Base-by-base conservation (phyloP, 2,329 filamentous ascomycete genomes). In the Scedosporium boydii region DNA sequence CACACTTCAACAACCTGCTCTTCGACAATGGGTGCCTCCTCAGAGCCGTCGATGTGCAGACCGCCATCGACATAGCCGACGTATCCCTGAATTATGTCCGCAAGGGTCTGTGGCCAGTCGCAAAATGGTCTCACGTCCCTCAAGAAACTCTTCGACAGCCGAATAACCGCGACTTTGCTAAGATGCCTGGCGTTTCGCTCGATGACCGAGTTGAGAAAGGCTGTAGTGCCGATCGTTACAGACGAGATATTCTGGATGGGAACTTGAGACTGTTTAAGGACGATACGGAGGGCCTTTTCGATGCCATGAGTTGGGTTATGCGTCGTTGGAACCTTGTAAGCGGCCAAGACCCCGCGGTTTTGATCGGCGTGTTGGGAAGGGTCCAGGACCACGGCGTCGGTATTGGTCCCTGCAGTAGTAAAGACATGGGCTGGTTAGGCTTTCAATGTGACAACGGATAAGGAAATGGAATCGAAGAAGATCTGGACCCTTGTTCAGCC, bases 191-290 rank as follows among this genome's bases (percentile, higher is more conserved):
- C 73, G 64, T 85, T 82, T 53, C 78, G 73, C 68, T 85, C 81
- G 1, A 85, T 74, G 3, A 85, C 79, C 5, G 82, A 82, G 64
- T 85, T 86, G 66, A 85, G 76, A 66, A 85, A 85, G 64, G 85
- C 81, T 0, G 82, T 84, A 1, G 79, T 82, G 62, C 80, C 81
- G 65, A 83, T 81, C 2, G 80, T 81, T 14, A 83, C 76, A 63
- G 77, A 78, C 14, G 77, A 75, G 18, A 83, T 73, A 4, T 75
- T 72, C 48, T 12, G 3, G 10, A 10, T 18, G 5, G 26, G 27
- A 14, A 58, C 56, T 3, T 18, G 12, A 3, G 56, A 58, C 16
- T 58, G 16, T 10, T 18, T 9, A 5, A 58, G 56, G 4, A 58
- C 56, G 56, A 12, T n/a, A 18, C 29, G 56, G 27, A 41, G 12